Base-by-base conservation (phyloP, 257 asterid species). In the Nicotiana attenuata region DNA sequence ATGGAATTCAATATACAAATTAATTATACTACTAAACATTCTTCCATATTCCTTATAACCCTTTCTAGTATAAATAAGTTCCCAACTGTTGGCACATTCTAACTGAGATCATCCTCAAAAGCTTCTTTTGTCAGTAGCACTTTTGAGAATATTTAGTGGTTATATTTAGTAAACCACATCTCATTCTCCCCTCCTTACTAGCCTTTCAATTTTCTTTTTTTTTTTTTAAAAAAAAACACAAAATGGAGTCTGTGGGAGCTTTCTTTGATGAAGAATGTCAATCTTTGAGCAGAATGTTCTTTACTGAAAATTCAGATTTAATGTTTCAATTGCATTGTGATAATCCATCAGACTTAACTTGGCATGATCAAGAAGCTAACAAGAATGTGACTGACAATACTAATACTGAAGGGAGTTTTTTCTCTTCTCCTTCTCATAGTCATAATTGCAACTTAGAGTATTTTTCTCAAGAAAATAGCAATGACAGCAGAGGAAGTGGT, bases 221-320 rank as follows among this genome's bases (percentile, higher is more conserved):
- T n/a, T n/a, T n/a, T 33, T 33, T 5, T 4, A 35, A 1, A 2
- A 8, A 41, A 41, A 41, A 9, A 41, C 10, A 38, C 47, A 33
- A 11, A 82, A 90, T 93, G 97, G 97, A 92, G 87, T 65, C 83
- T 31, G 22, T 89, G 78, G 93, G 88, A 69, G 91, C 84, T 76
- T 84, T 88, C 29, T 91, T 91, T 84, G 83, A 89, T 79, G 94
- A 92, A 55, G 95, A 91, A 81, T 93, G 91, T 92, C 94, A 91
- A 14, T 84, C 92, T 31, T 76, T 91, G 68, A 87, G 88, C 93
- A 92, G 71, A 83, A 85, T 92, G 84, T 90, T 93, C 59, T 85
- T 91, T 0, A 76, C 19, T 76, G 96, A 91, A 67, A 87, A 91
- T 78, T 81, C 87, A 22, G 88, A 88, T 77, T 83, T 85, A 59